Base-by-base conservation (phyloP, 2,329 filamentous ascomycete species). In the Torrubiella hemipterigena region DNA sequence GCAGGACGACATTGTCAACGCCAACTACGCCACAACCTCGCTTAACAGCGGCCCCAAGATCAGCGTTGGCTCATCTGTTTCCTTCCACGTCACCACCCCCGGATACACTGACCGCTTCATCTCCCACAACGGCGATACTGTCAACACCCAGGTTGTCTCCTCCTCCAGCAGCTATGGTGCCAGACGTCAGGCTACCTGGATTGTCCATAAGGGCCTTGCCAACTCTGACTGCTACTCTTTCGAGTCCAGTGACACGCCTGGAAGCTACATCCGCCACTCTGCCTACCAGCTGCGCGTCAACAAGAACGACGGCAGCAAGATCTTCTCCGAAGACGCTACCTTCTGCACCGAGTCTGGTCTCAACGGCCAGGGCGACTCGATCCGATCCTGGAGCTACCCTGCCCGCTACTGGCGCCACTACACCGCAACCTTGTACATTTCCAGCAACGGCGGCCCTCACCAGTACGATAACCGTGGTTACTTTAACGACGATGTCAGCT, bases 181-280 rank as follows among this genome's bases (percentile, higher is more conserved):
- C 31, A 65, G 72, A 36, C 52, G 63, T 34, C 55, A 63, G 34
- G 65, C 66, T 13, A 72, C 58, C 45, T 73, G 63, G 61, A 67
- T 55, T 0, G 66, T 71, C 19, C 64, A 60, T 34, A 46, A 64
- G 1, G 73, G 72, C 12, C 65, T 77, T 4, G 68, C 51, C 5
- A 72, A 72, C 48, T 63, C 56, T 38, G 69, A 35, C 19, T 79
- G 74, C 50, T 60, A 60, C 45, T 77, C 73, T 0, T 77, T 78
- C 38, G 73, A 78, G 50, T 73, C 70, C 0, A 51, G 49, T 10
- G 71, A 77, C 37, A 64, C 63, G 0, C 54, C 72, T 4, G 73
- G 73, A 5, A 72, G 64, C 52, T 79, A 59, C 45, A 56, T 78
- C 6, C 59, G 73, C 0, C 73, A 77, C 53, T 56, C 49, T 38